These are phyloP conservation scores for Trypethelium eluteriae DNA, from an alignment of 495 filamentous ascomycete species.

Conservation along the genomic window DNA sequence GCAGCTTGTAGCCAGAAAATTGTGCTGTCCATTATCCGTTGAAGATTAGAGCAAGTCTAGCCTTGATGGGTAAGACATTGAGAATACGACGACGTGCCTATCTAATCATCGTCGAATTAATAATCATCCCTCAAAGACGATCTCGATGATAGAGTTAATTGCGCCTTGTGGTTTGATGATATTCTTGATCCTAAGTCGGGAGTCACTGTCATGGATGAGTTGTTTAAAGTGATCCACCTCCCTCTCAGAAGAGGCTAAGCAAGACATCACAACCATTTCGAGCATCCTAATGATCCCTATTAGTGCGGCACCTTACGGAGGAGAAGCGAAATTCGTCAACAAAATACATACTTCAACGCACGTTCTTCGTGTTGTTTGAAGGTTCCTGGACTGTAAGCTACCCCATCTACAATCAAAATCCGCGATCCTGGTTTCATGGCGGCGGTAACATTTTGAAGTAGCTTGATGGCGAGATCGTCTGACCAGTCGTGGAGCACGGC, in stretches of 20 bases:
- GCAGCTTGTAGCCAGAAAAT: too few relatives aligned
- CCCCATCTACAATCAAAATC: background rate
- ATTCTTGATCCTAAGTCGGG: background rate
- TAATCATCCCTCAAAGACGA: background rate
- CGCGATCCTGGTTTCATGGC: slow-evolving; percentile 11
- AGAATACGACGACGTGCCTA: background rate
- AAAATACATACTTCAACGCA: background rate
- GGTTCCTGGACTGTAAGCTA: background rate
- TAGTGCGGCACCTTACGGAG: background rate
- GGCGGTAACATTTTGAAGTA: background rate
- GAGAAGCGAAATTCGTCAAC: background rate
- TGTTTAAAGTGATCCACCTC: background rate
- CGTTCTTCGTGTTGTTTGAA: slow-evolving; percentile 3
- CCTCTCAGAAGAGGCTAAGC: background rate
- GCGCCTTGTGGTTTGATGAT: background rate
- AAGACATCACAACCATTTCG: background rate
- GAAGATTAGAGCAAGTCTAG: too few relatives aligned
- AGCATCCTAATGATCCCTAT: background rate
- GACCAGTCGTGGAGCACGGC: slow-evolving; percentile 18
- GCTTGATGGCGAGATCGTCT: background rate
- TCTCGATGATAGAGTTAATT: background rate
- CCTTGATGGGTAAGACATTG: too few relatives aligned
- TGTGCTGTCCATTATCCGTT: too few relatives aligned
- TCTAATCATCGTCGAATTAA: background rate
- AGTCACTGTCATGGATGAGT: background rate